These are phyloP conservation scores for Schizophyllum amplum DNA, from an alignment of 1,284 basidiomycete species.

Conservation along the genomic window DNA sequence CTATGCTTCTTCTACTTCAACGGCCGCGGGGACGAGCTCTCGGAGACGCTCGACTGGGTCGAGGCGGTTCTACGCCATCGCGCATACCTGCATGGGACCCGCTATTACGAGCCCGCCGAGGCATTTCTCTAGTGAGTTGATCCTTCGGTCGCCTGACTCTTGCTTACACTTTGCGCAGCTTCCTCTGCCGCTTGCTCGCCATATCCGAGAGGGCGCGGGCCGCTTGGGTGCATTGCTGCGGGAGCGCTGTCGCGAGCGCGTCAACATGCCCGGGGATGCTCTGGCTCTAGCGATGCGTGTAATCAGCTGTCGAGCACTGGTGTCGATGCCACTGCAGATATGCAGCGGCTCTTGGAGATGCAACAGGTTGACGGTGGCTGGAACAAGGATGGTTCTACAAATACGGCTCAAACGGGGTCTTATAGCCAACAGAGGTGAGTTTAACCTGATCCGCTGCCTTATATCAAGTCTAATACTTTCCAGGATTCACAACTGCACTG, in stretches of 20 bases:
- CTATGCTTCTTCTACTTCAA: constrained; percentile 41
- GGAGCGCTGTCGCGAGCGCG: constrained; percentile 39
- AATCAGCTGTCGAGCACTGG: constrained; percentile 33
- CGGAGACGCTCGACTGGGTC: constrained; percentile 42
- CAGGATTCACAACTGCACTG: constrained; percentile 28
- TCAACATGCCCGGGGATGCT: constrained; percentile 40
- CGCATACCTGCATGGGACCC: constrained; percentile 47
- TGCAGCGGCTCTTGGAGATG: constrained; percentile 22
- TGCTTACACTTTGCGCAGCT: constrained; percentile 12
- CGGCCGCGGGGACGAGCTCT: constrained; percentile 38
- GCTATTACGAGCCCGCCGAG: constrained; percentile 47
- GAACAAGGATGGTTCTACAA: constrained; percentile 31
- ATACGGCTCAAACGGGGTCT: constrained; percentile 25
- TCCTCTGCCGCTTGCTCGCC: constrained; percentile 39
- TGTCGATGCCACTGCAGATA: constrained; percentile 32
- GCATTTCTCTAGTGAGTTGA: constrained; percentile 42
- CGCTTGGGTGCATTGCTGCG: constrained; percentile 32
- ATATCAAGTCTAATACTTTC: too few relatives aligned
- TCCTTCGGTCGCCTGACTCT: too few relatives aligned
- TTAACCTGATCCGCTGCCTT: background rate
- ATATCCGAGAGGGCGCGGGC: constrained; percentile 24
- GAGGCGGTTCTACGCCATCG: constrained; percentile 39
- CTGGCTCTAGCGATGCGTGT: constrained; percentile 42
- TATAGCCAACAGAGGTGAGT: background rate
- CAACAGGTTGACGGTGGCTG: constrained; percentile 34